Evolutionary conservation across 2,329 filamentous ascomycete species (phyloP).

Genomic region (Nemania sp.): DNA sequence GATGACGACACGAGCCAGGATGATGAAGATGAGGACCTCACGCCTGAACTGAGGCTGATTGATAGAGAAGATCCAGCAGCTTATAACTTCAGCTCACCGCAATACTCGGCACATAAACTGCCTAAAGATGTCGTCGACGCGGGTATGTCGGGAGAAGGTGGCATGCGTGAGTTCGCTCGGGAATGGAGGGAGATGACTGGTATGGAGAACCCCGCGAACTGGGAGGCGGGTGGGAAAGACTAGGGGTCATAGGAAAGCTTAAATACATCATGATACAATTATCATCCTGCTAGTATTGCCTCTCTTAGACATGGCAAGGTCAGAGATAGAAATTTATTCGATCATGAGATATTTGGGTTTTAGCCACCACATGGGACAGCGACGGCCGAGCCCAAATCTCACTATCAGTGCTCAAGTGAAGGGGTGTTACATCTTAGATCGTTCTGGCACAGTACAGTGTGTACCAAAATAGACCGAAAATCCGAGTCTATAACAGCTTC

Average conservation of each 20-base stretch:
- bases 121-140: slow-evolving; percentile 88
- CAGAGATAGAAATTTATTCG: no score
- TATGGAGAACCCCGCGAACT: slow-evolving; percentile 37
- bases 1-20: slow-evolving; percentile 45
- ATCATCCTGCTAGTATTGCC: no score
- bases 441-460: no score
- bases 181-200: slow-evolving; percentile 68
- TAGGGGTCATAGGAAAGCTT: not conserved
- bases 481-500: no score
- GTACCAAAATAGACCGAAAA: no score
- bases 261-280: no score
- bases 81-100: slow-evolving; percentile 80
- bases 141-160: slow-evolving; percentile 69
- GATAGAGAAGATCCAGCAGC: slow-evolving; percentile 85
- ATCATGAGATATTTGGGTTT: no score
- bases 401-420: no score
- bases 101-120: slow-evolving; percentile 94
- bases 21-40: slow-evolving; percentile 61
- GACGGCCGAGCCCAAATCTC: no score
- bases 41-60: slow-evolving; percentile 81
- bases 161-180: slow-evolving; percentile 78
- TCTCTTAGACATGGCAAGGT: no score
- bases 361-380: no score
- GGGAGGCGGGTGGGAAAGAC: slow-evolving; percentile 30
- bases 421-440: no score